These are phyloP conservation scores for Ceratorhiza oryzae-sativae DNA, from an alignment of 1,284 basidiomycete genomes.

Conservation along the genomic window DNA sequence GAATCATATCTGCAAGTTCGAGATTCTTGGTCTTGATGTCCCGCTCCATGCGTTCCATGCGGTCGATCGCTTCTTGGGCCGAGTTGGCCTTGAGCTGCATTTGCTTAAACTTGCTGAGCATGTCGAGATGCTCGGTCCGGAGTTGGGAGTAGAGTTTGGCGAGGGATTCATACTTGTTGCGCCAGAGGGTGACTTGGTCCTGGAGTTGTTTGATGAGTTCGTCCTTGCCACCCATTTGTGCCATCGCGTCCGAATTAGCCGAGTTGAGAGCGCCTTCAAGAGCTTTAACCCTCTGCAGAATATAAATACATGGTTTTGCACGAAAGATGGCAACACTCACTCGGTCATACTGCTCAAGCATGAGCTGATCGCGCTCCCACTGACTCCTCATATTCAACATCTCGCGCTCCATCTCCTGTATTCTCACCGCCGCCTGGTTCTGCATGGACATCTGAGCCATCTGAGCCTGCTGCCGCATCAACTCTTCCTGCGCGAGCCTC, in stretches of 20 bases:
- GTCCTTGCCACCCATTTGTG: conserved; percentile 92
- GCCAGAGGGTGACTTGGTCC: conserved; percentile 96
- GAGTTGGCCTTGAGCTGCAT: conserved; percentile 98
- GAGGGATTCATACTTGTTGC: conserved; percentile 98
- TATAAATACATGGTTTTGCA: neutral
- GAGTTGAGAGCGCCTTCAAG: conserved; percentile 90
- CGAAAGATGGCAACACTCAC: conserved; percentile 56
- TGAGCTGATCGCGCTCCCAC: conserved; percentile 97
- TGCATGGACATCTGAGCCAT: conserved; percentile 74
- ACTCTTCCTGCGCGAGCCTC: conserved; percentile 86
- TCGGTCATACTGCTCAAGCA: conserved; percentile 97
- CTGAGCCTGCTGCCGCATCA: conserved; percentile 63
- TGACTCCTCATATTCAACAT: conserved; percentile 94
- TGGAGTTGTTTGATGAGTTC: conserved; percentile 95
- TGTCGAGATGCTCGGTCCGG: conserved; percentile 95
- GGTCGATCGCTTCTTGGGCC: conserved; percentile 98
- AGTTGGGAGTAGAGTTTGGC: conserved; percentile 99
- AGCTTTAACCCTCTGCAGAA: conserved; percentile 85
- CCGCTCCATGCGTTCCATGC: conserved; percentile 99
- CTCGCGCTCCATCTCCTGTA: conserved; percentile 86
- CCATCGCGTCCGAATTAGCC: conserved; percentile 80
- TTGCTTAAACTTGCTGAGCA: conserved; percentile 96
- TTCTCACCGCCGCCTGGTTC: conserved; percentile 71
- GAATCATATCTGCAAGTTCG: conserved; percentile 98
- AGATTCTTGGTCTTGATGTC: conserved; percentile 98